phyloP scores from a whole-genome alignment of 164 flowering plant genomes.

The Vitis cinerea region DNA sequence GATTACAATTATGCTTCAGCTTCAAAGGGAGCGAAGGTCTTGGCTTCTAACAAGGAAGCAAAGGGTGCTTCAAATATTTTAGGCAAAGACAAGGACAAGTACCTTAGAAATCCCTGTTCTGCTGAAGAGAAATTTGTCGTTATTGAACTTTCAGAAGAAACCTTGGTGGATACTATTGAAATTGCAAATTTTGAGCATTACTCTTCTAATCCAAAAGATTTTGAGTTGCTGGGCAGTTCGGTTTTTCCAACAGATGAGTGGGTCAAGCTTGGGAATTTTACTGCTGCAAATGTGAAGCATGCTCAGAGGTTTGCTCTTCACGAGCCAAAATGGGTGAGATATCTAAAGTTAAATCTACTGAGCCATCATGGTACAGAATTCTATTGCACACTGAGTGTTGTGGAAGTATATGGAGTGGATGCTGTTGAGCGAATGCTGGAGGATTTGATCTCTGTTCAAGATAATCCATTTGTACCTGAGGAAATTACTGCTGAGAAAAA shows the following conservation, averaged over 20 bases:
- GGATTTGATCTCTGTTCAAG: constrained; percentile 76
- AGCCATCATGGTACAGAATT: constrained; percentile 94
- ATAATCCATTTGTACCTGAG: constrained; percentile 30
- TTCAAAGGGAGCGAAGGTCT: constrained; percentile 92
- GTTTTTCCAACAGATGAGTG: constrained; percentile 85
- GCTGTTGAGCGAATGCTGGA: constrained; percentile 96
- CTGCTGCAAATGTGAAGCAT: constrained; percentile 78
- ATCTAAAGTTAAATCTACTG: constrained; percentile 67
- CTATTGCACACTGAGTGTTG: constrained; percentile 83
- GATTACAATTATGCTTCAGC: constrained; percentile 94
- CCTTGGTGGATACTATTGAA: constrained; percentile 74
- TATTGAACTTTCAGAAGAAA: constrained; percentile 96
- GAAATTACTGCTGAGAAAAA: constrained; percentile 34
- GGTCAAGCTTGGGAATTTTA: constrained; percentile 78
- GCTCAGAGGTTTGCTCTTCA: constrained; percentile 76
- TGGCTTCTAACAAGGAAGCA: constrained; percentile 87
- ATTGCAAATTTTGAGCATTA: constrained; percentile 95
- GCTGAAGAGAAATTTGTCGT: constrained; percentile 87
- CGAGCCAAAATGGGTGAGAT: constrained; percentile 94
- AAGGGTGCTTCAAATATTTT: constrained; percentile 87
- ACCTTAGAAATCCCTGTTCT: constrained; percentile 95
- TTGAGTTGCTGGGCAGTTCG: constrained; percentile 80
- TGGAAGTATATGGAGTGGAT: constrained; percentile 96
- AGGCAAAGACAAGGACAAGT: constrained; percentile 87
- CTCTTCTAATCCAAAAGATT: constrained; percentile 86